Percentiles rank a stretch among this genome's conserved stretches.
These are phyloP conservation scores for Macrotyloma uniflorum DNA, from an alignment of 306 rosid genomes.

Conservation along the genomic window DNA sequence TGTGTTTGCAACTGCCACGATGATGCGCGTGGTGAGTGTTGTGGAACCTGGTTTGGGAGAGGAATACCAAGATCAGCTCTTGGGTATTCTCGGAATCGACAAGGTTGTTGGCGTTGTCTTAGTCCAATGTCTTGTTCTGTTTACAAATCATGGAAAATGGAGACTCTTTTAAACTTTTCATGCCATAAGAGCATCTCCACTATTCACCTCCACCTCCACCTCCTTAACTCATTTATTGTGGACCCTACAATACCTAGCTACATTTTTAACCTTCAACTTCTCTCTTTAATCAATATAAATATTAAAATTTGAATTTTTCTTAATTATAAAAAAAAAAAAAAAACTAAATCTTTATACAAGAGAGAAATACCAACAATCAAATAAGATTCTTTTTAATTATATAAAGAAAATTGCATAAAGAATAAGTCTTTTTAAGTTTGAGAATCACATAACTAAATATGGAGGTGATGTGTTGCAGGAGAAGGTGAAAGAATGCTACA, in stretches of 20 bases:
- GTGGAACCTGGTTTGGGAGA: slow-evolving; percentile 61
- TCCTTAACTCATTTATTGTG: not conserved
- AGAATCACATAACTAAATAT: not conserved
- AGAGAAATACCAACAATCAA: no score
- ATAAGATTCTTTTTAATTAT: no score
- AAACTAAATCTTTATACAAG: no score
- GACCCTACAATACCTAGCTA: not conserved
- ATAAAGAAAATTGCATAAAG: no score
- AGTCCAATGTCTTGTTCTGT: not conserved
- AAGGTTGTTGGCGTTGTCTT: slow-evolving; percentile 55
- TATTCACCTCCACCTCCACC: not conserved
- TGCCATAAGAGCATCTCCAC: not conserved
- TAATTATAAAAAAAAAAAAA: no score
- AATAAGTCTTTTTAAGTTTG: no score
- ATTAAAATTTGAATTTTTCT: no score
- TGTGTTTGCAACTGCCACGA: slow-evolving; percentile 70
- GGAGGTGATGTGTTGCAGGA: slow-evolving; percentile 47
- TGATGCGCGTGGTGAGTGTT: slow-evolving; percentile 66
- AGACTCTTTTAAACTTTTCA: not conserved
- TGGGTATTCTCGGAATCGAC: slow-evolving; percentile 65
- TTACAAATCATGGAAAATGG: not conserved
- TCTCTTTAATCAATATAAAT: no score
- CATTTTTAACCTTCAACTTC: not conserved
- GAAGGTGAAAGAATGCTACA: slow-evolving; percentile 62
- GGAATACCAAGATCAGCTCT: slow-evolving; percentile 67